Conservation (phyloP, 129 eudicot genomes). For the Erigeron canadensis region DNA sequence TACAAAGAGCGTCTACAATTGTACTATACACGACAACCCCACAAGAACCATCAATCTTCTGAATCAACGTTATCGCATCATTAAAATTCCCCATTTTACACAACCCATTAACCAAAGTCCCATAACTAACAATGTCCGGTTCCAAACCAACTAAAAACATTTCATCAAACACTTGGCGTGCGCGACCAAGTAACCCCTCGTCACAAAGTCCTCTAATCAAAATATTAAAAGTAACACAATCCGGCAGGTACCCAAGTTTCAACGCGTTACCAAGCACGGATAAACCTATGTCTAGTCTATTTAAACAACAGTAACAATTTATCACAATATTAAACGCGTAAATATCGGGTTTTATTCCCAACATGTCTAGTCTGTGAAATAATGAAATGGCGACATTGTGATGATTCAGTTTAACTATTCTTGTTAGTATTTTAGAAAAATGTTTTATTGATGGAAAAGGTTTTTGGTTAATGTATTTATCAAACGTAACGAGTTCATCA, state of each 20-base stretch:
- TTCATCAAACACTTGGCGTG: slow-evolving; percentile 29
- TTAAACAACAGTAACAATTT: slow-evolving; percentile 29
- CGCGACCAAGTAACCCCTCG: slow-evolving; percentile 14
- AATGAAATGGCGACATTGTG: slow-evolving; percentile 28
- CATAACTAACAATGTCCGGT: slow-evolving; percentile 22
- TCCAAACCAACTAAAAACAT: slow-evolving; percentile 12
- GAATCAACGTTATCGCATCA: slow-evolving; percentile 25
- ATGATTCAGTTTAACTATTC: slow-evolving; percentile 26
- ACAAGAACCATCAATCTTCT: neutral
- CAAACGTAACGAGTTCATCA: slow-evolving; percentile 27
- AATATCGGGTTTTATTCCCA: slow-evolving; percentile 22
- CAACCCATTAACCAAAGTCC: slow-evolving; percentile 27
- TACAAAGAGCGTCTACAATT: slow-evolving; percentile 26
- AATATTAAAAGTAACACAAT: slow-evolving; percentile 28
- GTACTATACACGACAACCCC: slow-evolving; percentile 16
- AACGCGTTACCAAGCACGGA: slow-evolving; percentile 23
- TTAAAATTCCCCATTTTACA: slow-evolving; percentile 24
- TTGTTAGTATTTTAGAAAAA: slow-evolving; percentile 27
- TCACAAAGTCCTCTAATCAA: slow-evolving; percentile 30
- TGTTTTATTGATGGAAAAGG: slow-evolving; percentile 23
- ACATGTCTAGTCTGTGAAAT: slow-evolving; percentile 18
- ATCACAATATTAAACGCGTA: slow-evolving; percentile 17
- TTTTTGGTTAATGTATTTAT: neutral
- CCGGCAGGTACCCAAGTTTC: slow-evolving; percentile 24
- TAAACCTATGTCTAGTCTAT: slow-evolving; percentile 16